Base-by-base conservation (phyloP, 495 filamentous ascomycete species). In the Penicillium waksmanii region DNA sequence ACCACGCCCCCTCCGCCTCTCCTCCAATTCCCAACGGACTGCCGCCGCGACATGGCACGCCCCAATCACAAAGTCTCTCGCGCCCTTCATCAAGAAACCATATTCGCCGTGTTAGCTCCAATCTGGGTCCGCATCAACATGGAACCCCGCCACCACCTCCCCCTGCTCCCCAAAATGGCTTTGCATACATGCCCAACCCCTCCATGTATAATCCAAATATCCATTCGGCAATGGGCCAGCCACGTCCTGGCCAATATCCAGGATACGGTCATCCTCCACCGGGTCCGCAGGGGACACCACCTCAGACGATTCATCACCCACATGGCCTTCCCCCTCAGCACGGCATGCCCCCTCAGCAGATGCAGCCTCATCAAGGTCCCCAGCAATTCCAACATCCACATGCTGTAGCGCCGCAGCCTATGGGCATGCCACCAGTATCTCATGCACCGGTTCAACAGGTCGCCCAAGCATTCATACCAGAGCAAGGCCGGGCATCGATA, bases 11-110 rank as follows among this genome's bases (percentile, higher is more conserved):
- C 18, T 96, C 93, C 47, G 87, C 87, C 5, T 97, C 96, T 13
- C 95, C 96, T 54, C 96, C 96, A 2, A 90, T 97, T 61, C 82
- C 80, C 25, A 96, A 95, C 70, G 90, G 89, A 46, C 82, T 89
- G 52, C 82, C 84, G 8, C 84, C 86, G 42, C 83, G 91, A 56
- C 87, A 89, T 52, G 88, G 89, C 55, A 94, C 93, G 5, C 91
- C 92, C 15, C 89, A 93, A 64, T 90, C 89, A 12, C 87, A 89
- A 65, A 82, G 79, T 56, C 77, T 82, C 51, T 96, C 94, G 11
- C 82, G 94, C 47, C 95, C 95, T 0, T 84, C 85, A 2, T 97
- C 93, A 10, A 82, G 93, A 54, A 92, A 93, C 62, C 89, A 90
- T 57, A 79, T 88, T 38, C 86, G 87, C 51, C 83, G 91, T 42